A percentile compares a stretch with the other conserved stretches of the same genome.
These are phyloP conservation scores for Pleoardoris graminearum DNA, from an alignment of 2,329 filamentous ascomycete species.

Conservation along the genomic window DNA sequence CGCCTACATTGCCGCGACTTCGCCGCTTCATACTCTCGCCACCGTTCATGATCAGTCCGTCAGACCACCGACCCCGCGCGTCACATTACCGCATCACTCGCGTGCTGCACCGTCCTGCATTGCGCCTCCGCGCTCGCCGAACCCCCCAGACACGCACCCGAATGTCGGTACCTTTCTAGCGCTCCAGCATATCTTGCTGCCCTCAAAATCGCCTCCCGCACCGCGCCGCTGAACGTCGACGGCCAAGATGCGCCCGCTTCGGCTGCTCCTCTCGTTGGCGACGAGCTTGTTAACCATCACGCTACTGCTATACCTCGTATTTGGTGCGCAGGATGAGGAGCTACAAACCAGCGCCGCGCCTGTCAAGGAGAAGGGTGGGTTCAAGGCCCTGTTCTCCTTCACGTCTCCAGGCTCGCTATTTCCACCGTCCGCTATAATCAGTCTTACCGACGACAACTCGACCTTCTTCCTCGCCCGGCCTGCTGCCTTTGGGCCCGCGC, in stretches of 20 bases:
- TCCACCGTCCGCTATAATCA: slow-evolving; percentile 92
- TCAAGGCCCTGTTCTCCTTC: slow-evolving; percentile 54
- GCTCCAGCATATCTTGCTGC: slow-evolving; percentile 32
- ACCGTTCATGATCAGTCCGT: background rate
- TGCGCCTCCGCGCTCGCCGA: slow-evolving; percentile 6
- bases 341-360: slow-evolving; percentile 16
- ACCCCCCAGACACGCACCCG: slow-evolving; percentile 15
- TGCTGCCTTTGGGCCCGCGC: slow-evolving; percentile 83
- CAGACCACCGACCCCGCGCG: slow-evolving; percentile 14
- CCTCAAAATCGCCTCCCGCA: slow-evolving; percentile 6
- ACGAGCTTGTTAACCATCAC: slow-evolving; percentile 49
- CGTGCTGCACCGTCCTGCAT: slow-evolving; percentile 12
- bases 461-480: slow-evolving; percentile 94
- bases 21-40: background rate
- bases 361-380: slow-evolving; percentile 37
- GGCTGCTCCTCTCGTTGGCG: slow-evolving; percentile 48
- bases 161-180: slow-evolving; percentile 26
- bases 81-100: slow-evolving; percentile 24
- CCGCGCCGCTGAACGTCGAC: slow-evolving; percentile 9
- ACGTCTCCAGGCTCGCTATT: slow-evolving; percentile 79
- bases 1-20: background rate
- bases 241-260: slow-evolving; percentile 42
- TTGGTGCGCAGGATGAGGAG: slow-evolving; percentile 28
- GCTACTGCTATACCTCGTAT: slow-evolving; percentile 48
- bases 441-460: slow-evolving; percentile 95